Evolutionary conservation across 2,329 filamentous ascomycete species (phyloP), one percentile per base, ranked within the genome.

Genomic region (Trematosphaeria pertusa): DNA sequence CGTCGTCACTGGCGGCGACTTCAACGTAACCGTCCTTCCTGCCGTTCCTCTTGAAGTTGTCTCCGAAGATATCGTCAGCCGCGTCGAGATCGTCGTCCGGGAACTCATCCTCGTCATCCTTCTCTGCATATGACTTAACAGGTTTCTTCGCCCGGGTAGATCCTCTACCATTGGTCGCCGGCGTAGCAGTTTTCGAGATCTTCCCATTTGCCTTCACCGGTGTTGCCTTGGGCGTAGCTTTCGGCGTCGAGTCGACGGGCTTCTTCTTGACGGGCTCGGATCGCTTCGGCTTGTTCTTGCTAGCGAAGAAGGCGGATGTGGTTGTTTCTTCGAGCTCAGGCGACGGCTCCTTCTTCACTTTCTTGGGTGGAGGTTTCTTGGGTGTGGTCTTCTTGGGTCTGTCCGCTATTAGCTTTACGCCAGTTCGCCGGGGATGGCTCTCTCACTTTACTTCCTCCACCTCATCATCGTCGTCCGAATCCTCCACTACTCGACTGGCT

Each of bases 41-140:
- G 46, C 81, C 84, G 34, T 82, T 76, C 37, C 81, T 81, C 65
- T 85, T 87, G 24, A 81, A 81, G 54, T 89, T 85, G 3, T 87
- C 86, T 11, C 87, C 88, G 70, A 92, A 92, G 15, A 96, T 91
- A 59, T 96, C 92, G 55, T 91, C 88, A n/a, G 83, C 87, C 3
- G 73, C 80, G 34, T 83, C 86, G 34, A 72, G 65, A 37, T 76
- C 73, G 38, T 75, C 65, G 33, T 76, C 69, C 4, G 66, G 60
- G 53, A 70, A 71, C 19, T 70, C 64, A 14, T 89, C 84, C 5
- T 82, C 79, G 24, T 86, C 86, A 42, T 89, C 87, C 15, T 89
- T 83, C 56, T 87, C 54, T 54, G 63, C 51, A 46, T 70, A 67
- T 65, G 69, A 58, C 34, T 71, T 74, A 46, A 73, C 70, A 8